Evolutionary conservation across 2,329 filamentous ascomycete species (phyloP).

Genomic region (Diplodia scrobiculata): DNA sequence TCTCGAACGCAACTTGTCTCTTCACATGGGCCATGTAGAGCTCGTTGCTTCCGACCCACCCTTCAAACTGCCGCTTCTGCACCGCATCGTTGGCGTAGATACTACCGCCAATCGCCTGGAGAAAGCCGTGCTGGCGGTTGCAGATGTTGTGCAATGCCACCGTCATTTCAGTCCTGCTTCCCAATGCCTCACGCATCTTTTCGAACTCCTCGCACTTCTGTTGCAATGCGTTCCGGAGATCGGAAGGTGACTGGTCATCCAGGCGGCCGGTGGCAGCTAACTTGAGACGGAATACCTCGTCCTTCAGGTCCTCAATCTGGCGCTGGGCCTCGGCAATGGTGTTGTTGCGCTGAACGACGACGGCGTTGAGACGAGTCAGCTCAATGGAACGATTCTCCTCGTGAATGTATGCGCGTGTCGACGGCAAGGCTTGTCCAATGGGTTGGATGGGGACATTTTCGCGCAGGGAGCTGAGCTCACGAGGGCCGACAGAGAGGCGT

Average conservation of each 20-base stretch:
- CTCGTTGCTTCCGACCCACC: constrained; percentile 5
- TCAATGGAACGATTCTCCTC: constrained; percentile 4
- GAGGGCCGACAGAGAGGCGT: background rate
- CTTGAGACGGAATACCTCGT: background rate
- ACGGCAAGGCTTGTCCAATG: background rate
- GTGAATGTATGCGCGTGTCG: background rate
- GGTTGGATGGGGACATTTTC: background rate
- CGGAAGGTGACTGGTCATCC: background rate
- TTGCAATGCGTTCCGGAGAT: constrained; percentile 28
- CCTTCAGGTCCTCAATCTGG: background rate
- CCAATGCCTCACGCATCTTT: constrained; percentile 22
- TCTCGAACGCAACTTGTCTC: background rate
- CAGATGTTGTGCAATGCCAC: constrained; percentile 2
- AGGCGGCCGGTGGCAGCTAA: background rate
- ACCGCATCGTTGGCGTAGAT: background rate
- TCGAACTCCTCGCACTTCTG: constrained; percentile 32
- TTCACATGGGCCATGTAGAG: constrained; percentile 1
- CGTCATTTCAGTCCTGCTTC: background rate
- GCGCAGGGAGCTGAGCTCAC: background rate
- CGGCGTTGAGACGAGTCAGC: constrained; percentile 1
- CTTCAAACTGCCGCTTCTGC: background rate
- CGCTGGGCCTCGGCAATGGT: background rate
- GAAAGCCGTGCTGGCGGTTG: constrained; percentile 6
- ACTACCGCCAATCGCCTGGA: background rate
- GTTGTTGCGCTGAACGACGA: constrained; percentile 13